Base-by-base conservation (phyloP, 768 basidiomycete genomes). In the Trametes cingulata region DNA sequence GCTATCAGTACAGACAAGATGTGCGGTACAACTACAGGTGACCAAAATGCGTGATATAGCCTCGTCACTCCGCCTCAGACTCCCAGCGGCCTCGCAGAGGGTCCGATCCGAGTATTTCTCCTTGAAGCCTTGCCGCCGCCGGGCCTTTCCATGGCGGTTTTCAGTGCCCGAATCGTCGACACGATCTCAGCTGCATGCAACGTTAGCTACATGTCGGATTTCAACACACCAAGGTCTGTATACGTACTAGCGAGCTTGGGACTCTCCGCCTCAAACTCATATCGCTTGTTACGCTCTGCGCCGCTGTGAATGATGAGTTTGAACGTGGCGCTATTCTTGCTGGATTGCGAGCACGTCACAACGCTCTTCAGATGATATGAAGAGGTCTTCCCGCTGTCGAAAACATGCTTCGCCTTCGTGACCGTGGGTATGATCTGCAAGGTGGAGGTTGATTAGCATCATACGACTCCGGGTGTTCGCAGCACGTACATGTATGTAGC, bases 251-350 rank as follows among this genome's bases (percentile, higher is more conserved):
- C 93, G 56, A 86, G 70, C 72, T 86, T 88, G 1, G 90, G 80
- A 65, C 77, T 93, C 73, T 96, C 95, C 0, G 95, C 96, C 75
- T 99, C 97, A 70, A 97, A 98, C 68, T 98, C 96, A 71, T 98
- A 98, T 39, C 94, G 80, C 79, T 98, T 99, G 65, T 87, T 89
- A 41, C 85, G 80, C 42, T 82, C 81, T 37, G 84, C 82, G 63
- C 90, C 71, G 58, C 78, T 78, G 69, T 85, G 88, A 13, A 98
- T 83, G 33, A 96, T 84, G 19, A 98, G 81, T 79, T 95, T 96
- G 83, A 99, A 95, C 37, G 85, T 82, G 1, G 90, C 82, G 27
- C 88, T 86, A 13, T 84, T 84, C 72, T 95, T 93, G 46, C 85
- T 81, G 1, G 87, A 87, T 69, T 96, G 88, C 63, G 91, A 91